Evolutionary conservation across 345 rosid species (phyloP).

Genomic region (Linum trigynum): DNA sequence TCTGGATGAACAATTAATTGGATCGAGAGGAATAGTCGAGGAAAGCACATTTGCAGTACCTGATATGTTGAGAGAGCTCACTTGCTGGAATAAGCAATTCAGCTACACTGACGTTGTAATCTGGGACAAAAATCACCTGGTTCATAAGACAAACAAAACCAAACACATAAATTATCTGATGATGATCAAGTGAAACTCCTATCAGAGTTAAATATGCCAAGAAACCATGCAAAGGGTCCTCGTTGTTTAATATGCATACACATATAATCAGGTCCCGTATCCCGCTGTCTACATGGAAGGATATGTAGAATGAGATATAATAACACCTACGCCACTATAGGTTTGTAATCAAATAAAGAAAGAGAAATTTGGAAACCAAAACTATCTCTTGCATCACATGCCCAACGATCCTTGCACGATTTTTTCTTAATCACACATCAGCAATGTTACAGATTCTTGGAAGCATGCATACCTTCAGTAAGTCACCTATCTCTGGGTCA

Average conservation of each 20-base stretch:
- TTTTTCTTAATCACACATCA: too few species aligned
- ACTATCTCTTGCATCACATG: too few species aligned
- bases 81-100: constrained; percentile 79
- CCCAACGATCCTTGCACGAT: too few species aligned
- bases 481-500: constrained; percentile 8
- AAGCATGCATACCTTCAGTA: constrained; percentile 1
- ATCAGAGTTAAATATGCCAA: background rate
- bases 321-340: too few species aligned
- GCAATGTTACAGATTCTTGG: too few species aligned
- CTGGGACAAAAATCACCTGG: constrained; percentile 69
- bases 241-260: too few species aligned
- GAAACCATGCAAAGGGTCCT: too few species aligned
- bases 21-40: background rate
- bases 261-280: too few species aligned
- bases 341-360: too few species aligned
- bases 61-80: constrained; percentile 80
- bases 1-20: background rate
- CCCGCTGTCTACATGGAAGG: too few species aligned
- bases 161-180: background rate
- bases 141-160: constrained; percentile 6
- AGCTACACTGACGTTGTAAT: constrained; percentile 81
- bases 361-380: too few species aligned
- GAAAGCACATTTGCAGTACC: constrained; percentile 29
- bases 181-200: background rate
- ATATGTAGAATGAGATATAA: too few species aligned